phyloP scores from a whole-genome alignment of 257 asterid genomes.

The Fraxinus anomala region DNA sequence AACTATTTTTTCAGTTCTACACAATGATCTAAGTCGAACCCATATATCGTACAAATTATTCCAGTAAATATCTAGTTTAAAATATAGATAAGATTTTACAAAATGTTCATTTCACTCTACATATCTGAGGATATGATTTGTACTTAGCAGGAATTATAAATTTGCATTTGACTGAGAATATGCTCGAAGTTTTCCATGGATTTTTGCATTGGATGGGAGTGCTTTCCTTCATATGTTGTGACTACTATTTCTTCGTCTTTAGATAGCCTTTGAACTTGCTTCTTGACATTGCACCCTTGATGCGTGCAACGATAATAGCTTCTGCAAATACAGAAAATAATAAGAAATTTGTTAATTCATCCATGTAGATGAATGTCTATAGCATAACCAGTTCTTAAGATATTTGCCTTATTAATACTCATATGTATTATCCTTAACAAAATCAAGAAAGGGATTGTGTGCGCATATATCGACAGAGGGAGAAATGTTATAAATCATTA shows the following conservation, averaged over 20 bases:
- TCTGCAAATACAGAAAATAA: slow-evolving; percentile 35
- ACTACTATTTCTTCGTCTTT: slow-evolving; percentile 79
- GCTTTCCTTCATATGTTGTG: slow-evolving; percentile 88
- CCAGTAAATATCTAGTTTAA: neutral
- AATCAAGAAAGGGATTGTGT: too few species aligned
- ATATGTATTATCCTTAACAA: too few species aligned
- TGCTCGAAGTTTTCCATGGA: slow-evolving; percentile 82
- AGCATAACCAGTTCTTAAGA: too few species aligned
- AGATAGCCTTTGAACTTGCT: slow-evolving; percentile 81
- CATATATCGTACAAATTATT: slow-evolving; percentile 3
- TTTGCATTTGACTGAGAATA: slow-evolving; percentile 79
- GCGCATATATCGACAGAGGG: too few species aligned
- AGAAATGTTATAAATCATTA: too few species aligned
- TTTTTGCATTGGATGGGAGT: slow-evolving; percentile 74
- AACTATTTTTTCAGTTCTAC: neutral
- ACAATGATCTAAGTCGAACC: neutral
- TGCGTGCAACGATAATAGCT: slow-evolving; percentile 86
- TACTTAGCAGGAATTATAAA: slow-evolving; percentile 47
- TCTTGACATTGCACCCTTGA: slow-evolving; percentile 83
- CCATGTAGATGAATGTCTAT: too few species aligned
- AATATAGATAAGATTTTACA: neutral
- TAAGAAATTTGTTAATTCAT: neutral
- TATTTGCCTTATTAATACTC: too few species aligned
- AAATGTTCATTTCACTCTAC: neutral
- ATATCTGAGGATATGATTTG: neutral